Evolutionary conservation across 257 asterid genomes (phyloP), one percentile per base, ranked within the genome.

Genomic region (Haberlea rhodopensis): DNA sequence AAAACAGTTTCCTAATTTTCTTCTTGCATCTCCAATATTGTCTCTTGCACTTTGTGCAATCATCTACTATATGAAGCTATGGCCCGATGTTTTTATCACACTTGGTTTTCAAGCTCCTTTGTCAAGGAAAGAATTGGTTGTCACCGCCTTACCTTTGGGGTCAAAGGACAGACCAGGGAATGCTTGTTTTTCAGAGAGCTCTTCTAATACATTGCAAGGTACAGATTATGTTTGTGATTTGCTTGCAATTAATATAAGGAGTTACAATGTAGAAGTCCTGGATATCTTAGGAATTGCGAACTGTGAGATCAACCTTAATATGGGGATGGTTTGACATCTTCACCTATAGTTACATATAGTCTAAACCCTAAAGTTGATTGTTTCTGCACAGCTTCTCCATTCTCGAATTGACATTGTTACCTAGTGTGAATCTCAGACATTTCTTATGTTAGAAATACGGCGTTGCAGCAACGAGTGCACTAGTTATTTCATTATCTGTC

Each of bases 1-100:
- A 54, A 92, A 84, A 71, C 99, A 92, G 83, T 72, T 89, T 65
- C 97, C 99, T 19, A 92, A 92, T 75, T 89, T 92, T 68, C 85
- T 85, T 58, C 96, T 89, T 68, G 99, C 96, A 62, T 81, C 91
- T 23, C 99, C 99, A 63, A 80, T 89, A 76, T 68, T 92, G 70
- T 85, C 83, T 53, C 82, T 87, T 66, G 86, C 99, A 26, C 73
- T 85, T 71, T 82, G 76, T 81, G 82, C 99, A 57, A 79, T 87
- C 49, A 28, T 79, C 70, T 74, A 85, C 76, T 87, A 79, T 59
- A 85, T 79, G 83, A 85, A 87, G 84, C 71, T 62, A 46, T 83
- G 86, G 87, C 96, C 97, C 27, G 69, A 73, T 65, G 85, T 77
- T 70, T 91, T 89, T 73, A 71, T 85, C 57, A 81, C 91, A 7